Percentiles rank a stretch among this genome's conserved stretches.
Evolutionary conservation across 2,329 filamentous ascomycete species (phyloP).

Genomic region (Biscogniauxia mediterranea): DNA sequence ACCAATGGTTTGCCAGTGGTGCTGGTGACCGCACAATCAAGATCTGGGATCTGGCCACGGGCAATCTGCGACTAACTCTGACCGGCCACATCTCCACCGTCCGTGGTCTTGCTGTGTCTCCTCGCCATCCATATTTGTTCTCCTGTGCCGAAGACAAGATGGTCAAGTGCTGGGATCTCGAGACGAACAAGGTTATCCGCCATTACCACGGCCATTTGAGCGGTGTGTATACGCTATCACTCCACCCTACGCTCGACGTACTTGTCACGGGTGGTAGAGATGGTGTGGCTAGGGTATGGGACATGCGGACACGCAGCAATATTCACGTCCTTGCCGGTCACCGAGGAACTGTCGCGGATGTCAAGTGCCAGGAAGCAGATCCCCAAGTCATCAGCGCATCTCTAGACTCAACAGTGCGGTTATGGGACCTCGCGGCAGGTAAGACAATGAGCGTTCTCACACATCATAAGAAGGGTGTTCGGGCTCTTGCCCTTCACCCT

Average conservation of each 20-base stretch:
- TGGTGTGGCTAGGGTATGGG: slow-evolving; percentile 93
- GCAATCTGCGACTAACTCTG: slow-evolving; percentile 77
- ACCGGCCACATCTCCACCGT: slow-evolving; percentile 92
- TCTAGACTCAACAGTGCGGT: slow-evolving; percentile 82
- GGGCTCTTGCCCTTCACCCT: slow-evolving; percentile 80
- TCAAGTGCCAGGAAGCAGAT: slow-evolving; percentile 93
- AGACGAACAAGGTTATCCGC: slow-evolving; percentile 98
- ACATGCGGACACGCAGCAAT: slow-evolving; percentile 95
- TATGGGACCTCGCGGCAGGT: slow-evolving; percentile 95
- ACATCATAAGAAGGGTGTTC: slow-evolving; percentile 97
- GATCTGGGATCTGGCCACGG: slow-evolving; percentile 94
- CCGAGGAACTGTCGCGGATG: slow-evolving; percentile 82
- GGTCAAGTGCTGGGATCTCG: slow-evolving; percentile 99
- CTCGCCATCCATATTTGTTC: slow-evolving; percentile 93
- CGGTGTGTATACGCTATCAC: slow-evolving; percentile 86
- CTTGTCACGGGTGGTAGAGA: slow-evolving; percentile 93
- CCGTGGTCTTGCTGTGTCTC: slow-evolving; percentile 85
- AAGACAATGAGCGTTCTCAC: slow-evolving; percentile 96
- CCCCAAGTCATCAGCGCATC: slow-evolving; percentile 94
- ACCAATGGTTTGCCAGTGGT: slow-evolving; percentile 96
- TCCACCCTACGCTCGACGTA: slow-evolving; percentile 95
- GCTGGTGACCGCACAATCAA: slow-evolving; percentile 97
- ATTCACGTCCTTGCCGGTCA: slow-evolving; percentile 91
- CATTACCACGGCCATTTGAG: slow-evolving; percentile 97
- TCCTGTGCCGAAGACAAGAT: slow-evolving; percentile 99